Conservation (phyloP, 1,284 basidiomycete genomes). For the Tilletia horrida region DNA sequence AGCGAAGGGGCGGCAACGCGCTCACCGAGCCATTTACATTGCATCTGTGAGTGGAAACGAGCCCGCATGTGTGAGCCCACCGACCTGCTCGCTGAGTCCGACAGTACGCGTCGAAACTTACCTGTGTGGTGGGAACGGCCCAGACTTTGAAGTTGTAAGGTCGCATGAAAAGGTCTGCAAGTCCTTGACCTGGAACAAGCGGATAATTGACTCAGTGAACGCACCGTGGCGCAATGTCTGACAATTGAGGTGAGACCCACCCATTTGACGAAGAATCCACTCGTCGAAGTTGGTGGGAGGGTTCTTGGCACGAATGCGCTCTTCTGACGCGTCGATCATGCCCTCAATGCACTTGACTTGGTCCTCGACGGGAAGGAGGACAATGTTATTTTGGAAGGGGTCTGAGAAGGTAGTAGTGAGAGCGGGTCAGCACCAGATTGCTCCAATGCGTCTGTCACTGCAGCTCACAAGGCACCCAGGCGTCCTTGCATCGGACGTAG, state of each 20-base stretch:
- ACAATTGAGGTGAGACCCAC: conserved; percentile 26
- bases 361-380: conserved; percentile 59
- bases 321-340: conserved; percentile 58
- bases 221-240: too few relatives aligned
- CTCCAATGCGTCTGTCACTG: too few relatives aligned
- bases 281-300: conserved; percentile 58
- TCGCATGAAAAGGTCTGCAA: conserved; percentile 61
- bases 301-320: conserved; percentile 52
- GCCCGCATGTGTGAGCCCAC: neutral
- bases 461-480: conserved; percentile 59
- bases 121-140: conserved; percentile 59
- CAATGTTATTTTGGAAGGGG: conserved; percentile 61
- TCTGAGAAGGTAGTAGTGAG: conserved; percentile 20
- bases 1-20: conserved; percentile 61
- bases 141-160: conserved; percentile 63
- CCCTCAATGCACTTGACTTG: conserved; percentile 61
- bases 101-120: conserved; percentile 27
- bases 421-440: too few relatives aligned
- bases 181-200: conserved; percentile 47
- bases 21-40: conserved; percentile 63
- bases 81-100: too few relatives aligned
- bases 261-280: conserved; percentile 61
- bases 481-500: conserved; percentile 59
- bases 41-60: conserved; percentile 56
- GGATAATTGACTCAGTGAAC: neutral